These are phyloP conservation scores for Aspergillaceae sp. DNA, from an alignment of 2,329 filamentous ascomycete species.

Conservation along the genomic window DNA sequence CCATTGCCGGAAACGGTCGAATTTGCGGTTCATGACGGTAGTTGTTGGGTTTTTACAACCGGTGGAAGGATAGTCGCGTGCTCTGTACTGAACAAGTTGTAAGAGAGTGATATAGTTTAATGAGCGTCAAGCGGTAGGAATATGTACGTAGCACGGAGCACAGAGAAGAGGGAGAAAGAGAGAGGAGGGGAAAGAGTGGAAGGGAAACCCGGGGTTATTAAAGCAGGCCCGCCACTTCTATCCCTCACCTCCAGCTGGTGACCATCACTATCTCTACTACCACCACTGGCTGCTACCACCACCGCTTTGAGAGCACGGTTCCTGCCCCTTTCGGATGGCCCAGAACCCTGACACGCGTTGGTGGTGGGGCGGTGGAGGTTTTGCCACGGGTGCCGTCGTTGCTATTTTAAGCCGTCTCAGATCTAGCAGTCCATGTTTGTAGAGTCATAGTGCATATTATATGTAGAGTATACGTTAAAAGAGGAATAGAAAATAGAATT, in stretches of 20 bases:
- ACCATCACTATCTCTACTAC: too few species aligned
- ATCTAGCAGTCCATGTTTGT: not conserved
- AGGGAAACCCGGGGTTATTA: not conserved
- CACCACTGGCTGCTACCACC: too few species aligned
- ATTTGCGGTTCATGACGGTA: conserved; percentile 59
- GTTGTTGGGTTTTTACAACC: not conserved
- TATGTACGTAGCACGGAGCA: too few species aligned
- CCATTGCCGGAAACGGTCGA: conserved; percentile 97
- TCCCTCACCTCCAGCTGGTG: too few species aligned
- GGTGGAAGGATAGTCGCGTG: too few species aligned
- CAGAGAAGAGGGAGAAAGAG: too few species aligned
- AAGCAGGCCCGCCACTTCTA: conserved; percentile 29
- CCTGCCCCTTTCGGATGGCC: not conserved
- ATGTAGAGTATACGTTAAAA: conserved; percentile 43
- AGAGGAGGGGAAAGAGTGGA: not conserved
- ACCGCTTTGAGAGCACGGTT: not conserved
- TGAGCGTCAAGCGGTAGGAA: too few species aligned
- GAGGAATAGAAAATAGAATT: too few species aligned
- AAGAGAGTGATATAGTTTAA: not conserved
- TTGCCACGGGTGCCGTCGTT: not conserved
- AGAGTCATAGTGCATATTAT: not conserved
- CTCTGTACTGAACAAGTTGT: not conserved
- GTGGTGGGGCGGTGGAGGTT: conserved; percentile 12
- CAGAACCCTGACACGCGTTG: conserved; percentile 25
- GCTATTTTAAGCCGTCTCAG: not conserved